Conservation (phyloP, 495 filamentous ascomycete genomes). For the Trichocladium antarcticum region DNA sequence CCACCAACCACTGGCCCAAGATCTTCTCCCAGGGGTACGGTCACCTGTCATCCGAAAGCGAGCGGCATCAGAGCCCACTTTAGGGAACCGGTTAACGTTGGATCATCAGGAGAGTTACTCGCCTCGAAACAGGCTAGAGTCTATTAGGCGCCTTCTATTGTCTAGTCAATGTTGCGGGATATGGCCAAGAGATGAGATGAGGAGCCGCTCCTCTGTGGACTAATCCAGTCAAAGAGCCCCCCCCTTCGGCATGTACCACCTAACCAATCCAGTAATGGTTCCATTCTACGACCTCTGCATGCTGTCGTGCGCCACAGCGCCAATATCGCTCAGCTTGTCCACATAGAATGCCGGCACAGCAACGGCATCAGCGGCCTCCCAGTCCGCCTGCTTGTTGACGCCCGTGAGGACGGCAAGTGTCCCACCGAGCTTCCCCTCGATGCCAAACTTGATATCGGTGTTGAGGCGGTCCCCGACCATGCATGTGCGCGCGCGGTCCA, state of each 20-base stretch:
- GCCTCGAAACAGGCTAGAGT: not conserved
- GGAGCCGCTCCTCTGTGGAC: too few relatives aligned
- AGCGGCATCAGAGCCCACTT: not conserved
- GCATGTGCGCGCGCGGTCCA: conserved; percentile 74
- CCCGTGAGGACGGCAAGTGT: conserved; percentile 88
- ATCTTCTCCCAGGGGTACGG: too few relatives aligned
- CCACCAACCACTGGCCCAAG: too few relatives aligned
- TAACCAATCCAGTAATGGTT: not conserved
- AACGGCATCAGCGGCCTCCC: conserved; percentile 48
- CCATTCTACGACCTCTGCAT: not conserved
- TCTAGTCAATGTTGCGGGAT: not conserved
- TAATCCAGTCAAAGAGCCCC: too few relatives aligned
- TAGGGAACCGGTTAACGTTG: not conserved
- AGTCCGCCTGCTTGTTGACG: conserved; percentile 71
- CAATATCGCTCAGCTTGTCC: conserved; percentile 70
- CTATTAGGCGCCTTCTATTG: conserved; percentile 4
- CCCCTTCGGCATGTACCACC: too few relatives aligned
- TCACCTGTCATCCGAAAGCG: not conserved
- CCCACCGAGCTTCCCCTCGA: conserved; percentile 82
- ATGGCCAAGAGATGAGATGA: too few relatives aligned
- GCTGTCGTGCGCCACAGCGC: conserved; percentile 19
- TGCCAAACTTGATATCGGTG: conserved; percentile 92
- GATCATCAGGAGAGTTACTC: not conserved
- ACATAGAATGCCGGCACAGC: conserved; percentile 68
- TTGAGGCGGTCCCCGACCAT: conserved; percentile 95